A percentile compares a stretch with the other conserved stretches of the same genome.
These are phyloP conservation scores for Triticum urartu DNA, from an alignment of 176 grass and related monocot species.

Conservation along the genomic window DNA sequence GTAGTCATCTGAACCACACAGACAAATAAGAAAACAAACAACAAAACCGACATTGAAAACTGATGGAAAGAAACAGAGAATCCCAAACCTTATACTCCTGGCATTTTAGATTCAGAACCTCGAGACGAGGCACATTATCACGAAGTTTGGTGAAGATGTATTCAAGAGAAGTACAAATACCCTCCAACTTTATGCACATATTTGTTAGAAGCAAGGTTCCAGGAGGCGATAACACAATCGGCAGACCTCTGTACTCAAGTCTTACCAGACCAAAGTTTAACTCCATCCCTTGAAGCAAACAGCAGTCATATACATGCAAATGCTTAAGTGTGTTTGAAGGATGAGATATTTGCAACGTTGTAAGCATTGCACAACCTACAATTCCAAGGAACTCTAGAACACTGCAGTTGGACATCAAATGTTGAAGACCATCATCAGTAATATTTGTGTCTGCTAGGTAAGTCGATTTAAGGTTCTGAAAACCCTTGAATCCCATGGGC, in stretches of 20 bases:
- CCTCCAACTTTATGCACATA: not conserved
- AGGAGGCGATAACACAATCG: not conserved
- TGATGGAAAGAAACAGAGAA: not conserved
- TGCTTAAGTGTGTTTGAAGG: not conserved
- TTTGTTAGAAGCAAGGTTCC: not conserved
- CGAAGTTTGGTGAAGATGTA: not conserved
- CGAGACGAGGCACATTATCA: not conserved
- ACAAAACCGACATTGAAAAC: not conserved
- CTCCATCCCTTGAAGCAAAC: not conserved
- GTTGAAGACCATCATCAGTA: not conserved
- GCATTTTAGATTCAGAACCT: not conserved
- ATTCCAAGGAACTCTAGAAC: not conserved
- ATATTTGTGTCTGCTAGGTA: not conserved
- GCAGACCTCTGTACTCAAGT: not conserved
- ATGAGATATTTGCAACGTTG: not conserved
- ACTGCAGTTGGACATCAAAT: not conserved
- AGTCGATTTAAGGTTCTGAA: constrained; percentile 7
- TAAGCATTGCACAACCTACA: not conserved
- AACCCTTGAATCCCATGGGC: not conserved
- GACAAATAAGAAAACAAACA: not conserved
- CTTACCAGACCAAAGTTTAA: not conserved
- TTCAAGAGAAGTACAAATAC: not conserved
- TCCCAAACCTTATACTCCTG: not conserved
- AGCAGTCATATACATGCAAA: not conserved
- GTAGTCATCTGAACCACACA: not conserved